Conservation (phyloP, 2,329 filamentous ascomycete species). For the Ceratocystiopsis sp. region DNA sequence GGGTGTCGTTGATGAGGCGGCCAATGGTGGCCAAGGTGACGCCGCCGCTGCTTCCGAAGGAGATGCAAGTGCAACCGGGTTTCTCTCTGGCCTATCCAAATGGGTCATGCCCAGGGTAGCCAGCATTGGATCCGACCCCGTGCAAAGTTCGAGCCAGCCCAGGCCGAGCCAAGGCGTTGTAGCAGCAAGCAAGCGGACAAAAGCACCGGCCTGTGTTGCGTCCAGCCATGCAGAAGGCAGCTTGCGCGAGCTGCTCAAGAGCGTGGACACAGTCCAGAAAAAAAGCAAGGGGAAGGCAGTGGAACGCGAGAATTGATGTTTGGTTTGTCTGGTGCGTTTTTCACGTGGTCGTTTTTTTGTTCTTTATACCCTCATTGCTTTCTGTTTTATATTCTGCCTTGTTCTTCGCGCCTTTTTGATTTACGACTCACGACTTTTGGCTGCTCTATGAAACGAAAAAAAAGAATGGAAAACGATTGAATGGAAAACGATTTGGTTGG, state of each 20-base stretch:
- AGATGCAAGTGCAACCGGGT: conserved; percentile 8
- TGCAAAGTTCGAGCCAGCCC: neutral
- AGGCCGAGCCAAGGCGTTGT: neutral
- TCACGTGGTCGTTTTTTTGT: neutral
- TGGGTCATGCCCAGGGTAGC: conserved; percentile 28
- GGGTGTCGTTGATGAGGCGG: too few species aligned
- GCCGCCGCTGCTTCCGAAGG: neutral
- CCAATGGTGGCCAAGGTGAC: too few species aligned
- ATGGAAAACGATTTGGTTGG: too few species aligned
- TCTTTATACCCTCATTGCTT: neutral
- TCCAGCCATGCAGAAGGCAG: conserved; percentile 36
- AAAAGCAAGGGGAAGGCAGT: conserved; percentile 13
- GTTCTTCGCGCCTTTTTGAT: too few species aligned
- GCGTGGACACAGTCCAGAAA: conserved; percentile 12
- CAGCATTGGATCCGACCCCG: conserved; percentile 10
- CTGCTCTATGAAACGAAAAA: too few species aligned
- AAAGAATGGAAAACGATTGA: too few species aligned
- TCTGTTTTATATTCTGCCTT: neutral
- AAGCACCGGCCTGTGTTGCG: too few species aligned
- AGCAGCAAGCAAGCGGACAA: too few species aligned
- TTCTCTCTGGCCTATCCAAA: conserved; percentile 23
- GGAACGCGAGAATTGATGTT: neutral
- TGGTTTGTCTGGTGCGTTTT: neutral
- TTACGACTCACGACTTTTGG: too few species aligned
- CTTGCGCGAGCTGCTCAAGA: conserved; percentile 33